phyloP scores from a whole-genome alignment of 2,329 filamentous ascomycete genomes.

The Neoascochyta sp. region DNA sequence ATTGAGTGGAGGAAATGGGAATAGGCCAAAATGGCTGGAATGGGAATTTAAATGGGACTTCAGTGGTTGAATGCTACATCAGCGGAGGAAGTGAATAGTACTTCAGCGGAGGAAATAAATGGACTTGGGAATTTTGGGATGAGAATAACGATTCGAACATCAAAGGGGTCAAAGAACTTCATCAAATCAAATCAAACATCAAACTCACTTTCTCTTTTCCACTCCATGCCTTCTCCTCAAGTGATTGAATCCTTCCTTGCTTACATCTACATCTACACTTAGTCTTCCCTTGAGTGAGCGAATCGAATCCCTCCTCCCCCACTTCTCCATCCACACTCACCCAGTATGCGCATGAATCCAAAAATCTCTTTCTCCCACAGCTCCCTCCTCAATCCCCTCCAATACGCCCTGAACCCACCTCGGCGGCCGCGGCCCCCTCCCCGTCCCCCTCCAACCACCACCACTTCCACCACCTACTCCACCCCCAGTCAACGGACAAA shows the following conservation, averaged over 20 bases:
- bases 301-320: too few species aligned
- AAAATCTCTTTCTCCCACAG: constrained; percentile 25
- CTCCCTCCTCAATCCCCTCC: constrained; percentile 25
- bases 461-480: constrained; percentile 2
- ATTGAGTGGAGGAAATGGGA: constrained; percentile 1
- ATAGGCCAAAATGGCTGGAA: background rate
- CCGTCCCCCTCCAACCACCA: too few species aligned
- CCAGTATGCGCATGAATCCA: constrained; percentile 22
- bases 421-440: constrained; percentile 15
- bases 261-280: too few species aligned
- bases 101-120: too few species aligned
- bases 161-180: background rate
- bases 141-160: constrained; percentile 2
- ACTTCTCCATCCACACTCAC: too few species aligned
- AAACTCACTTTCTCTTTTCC: too few species aligned
- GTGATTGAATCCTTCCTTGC: too few species aligned
- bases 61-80: too few species aligned
- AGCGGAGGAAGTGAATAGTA: too few species aligned
- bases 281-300: background rate
- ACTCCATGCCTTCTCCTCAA: too few species aligned
- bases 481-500: constrained; percentile 20
- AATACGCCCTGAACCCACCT: constrained; percentile 25
- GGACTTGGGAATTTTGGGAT: background rate
- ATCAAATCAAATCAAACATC: too few species aligned
- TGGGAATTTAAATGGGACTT: background rate